Base-by-base conservation (phyloP, 192 early-diverging fungal species). In the Umbelopsis vinacea region DNA sequence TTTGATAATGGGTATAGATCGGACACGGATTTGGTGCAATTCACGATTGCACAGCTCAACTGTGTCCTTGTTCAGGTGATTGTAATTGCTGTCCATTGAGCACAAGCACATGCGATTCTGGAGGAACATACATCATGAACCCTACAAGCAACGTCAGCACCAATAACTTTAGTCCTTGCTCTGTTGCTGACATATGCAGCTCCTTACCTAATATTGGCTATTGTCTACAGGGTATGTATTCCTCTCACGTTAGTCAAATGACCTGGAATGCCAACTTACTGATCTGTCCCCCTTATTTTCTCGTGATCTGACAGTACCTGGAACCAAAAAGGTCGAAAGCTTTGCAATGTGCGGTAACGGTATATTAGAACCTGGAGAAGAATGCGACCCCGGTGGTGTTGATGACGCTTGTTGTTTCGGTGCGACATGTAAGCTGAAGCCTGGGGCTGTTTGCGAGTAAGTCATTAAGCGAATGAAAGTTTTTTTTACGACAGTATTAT, bases 301-400 rank as follows among this genome's bases (percentile, higher is more conserved):
- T 71, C 1, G 5, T 67, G 33, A 11, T 43, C 23, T 43, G n/a
- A 10, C 74, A 77, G 79, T 72, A 2, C 85, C 85, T 9, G 81
- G 82, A n/a, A 68, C 76, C n/a, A 73, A 78, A 2, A 57, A 47
- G 4, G 76, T 71, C 19, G 76, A 79, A 40, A 77, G 73, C 7
- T 82, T 90, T 40, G 87, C 90, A 43, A 94, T 98, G 78, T 98
- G 96, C 74, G 96, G 96, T 40, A 98, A 98, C 76, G 96, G 96
- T 4, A 88, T 98, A 69, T 86, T 90, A 70, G 96, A 98, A 81
- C 63, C 82, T 3, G 90, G 89, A 70, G 96, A 98, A 82, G 88
- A 98, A 71, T 98, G 96, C 78, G 96, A 98, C 75, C 95, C 94
- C 80, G 95, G 94, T 7, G 69, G 79, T 24, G 89, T 88, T 40